Conservation (phyloP, 1,284 basidiomycete species). For the Lentinula novae-zelandiae region DNA sequence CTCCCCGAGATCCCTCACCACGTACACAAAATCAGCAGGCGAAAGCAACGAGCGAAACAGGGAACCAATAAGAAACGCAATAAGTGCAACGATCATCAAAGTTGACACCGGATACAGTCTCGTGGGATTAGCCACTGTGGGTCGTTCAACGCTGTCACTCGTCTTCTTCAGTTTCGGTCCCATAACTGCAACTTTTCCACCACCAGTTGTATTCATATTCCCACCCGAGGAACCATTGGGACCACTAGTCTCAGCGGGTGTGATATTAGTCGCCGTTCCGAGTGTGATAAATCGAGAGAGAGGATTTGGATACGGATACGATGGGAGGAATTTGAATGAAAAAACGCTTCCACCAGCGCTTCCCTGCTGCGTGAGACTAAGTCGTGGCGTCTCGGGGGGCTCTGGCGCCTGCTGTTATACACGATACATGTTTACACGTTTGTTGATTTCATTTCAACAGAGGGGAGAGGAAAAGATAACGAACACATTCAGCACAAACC, state of each 20-base stretch:
- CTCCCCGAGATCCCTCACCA: slow-evolving; percentile 55
- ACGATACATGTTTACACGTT: background rate
- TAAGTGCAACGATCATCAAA: slow-evolving; percentile 76
- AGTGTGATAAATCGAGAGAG: slow-evolving; percentile 8
- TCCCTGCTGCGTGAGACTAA: slow-evolving; percentile 26
- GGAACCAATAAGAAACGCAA: slow-evolving; percentile 90
- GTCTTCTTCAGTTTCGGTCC: background rate
- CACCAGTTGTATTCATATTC: background rate
- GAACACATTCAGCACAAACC: background rate
- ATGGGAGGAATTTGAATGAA: slow-evolving; percentile 30
- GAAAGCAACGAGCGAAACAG: slow-evolving; percentile 83
- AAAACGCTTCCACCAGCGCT: background rate
- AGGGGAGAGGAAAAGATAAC: slow-evolving; percentile 17
- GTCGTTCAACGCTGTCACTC: background rate
- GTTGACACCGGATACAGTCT: slow-evolving; percentile 48
- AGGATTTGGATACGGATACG: slow-evolving; percentile 14
- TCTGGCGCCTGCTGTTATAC: slow-evolving; percentile 14
- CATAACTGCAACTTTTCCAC: background rate
- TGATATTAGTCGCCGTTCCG: slow-evolving; percentile 6
- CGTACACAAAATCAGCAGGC: slow-evolving; percentile 84
- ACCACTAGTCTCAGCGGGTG: slow-evolving; percentile 15
- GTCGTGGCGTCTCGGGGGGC: slow-evolving; percentile 1
- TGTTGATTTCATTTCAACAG: slow-evolving; percentile 6
- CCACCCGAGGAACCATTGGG: background rate
- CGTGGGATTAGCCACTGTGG: slow-evolving; percentile 29